Base-by-base conservation (phyloP, 2,329 filamentous ascomycete species). In the Verticillium dahliae region DNA sequence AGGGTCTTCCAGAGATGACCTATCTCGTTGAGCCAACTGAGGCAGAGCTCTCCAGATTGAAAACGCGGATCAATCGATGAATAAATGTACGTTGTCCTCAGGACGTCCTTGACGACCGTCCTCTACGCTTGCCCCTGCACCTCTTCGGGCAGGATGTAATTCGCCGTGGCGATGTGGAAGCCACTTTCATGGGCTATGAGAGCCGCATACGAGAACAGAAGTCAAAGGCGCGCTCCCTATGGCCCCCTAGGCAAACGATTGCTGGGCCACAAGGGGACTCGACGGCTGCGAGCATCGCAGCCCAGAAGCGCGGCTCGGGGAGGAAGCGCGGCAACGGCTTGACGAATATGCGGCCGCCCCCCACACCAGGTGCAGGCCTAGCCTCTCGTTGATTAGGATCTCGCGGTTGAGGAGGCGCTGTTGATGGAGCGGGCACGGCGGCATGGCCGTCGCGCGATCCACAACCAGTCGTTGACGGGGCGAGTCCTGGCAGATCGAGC, bases 11-110 rank as follows among this genome's bases (percentile, higher is more conserved):
- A 64, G 31, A 78, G 64, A 34, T 69, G 69, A 65, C 76, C 74
- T 57, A 78, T 75, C 60, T 77, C 73, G 68, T 83, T 74, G 56
- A 77, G 69, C 0, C 75, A 72, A 60, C 70, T 68, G 15, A 77
- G 64, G 4, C 76, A 72, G 13, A 81, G 73, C 68, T 81, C 78
- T 18, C 75, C 77, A 60, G 75, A 76, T 56, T 67, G 59, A 63
- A 77, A 81, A 1, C 76, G 76, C 41, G 54, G 62, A 61, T 79
- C 68, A 38, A 78, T 66, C 1, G 66, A 56, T n/a, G 59, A 58
- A 4, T 72, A 66, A 11, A 81, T 77, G 68, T 83, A 80, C 77
- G 83, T 80, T 0, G 80, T 80, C 2, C 76, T 76, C 37, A 84
- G 70, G n/a, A 81, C 71, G 59, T 75, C 65, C 37, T 60, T 63